A percentile compares a stretch with the other conserved stretches of the same genome.
phyloP scores from a whole-genome alignment of 495 filamentous ascomycete species.

The Pseudoneurospora amorphoporcata region DNA sequence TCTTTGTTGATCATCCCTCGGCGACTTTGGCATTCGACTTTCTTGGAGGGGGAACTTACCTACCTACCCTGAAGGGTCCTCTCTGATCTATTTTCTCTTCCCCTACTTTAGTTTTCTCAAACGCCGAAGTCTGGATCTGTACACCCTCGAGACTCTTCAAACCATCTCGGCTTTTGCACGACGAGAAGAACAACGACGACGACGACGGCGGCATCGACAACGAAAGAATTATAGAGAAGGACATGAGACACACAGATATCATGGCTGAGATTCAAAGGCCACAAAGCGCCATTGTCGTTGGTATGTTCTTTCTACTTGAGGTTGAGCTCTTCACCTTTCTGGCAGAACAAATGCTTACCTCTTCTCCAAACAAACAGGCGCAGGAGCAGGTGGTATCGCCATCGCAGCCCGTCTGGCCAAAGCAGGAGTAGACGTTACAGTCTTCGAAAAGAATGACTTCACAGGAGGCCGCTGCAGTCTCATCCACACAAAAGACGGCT shows the following conservation, averaged over 20 bases:
- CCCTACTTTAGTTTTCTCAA: not conserved
- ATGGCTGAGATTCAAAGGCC: not conserved
- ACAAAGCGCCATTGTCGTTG: constrained; percentile 6
- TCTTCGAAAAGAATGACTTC: constrained; percentile 59
- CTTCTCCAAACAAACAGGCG: constrained; percentile 32
- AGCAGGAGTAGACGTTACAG: constrained; percentile 52
- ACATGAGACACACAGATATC: not conserved
- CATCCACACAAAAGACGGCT: constrained; percentile 38
- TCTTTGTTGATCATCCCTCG: not conserved
- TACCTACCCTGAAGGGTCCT: not conserved
- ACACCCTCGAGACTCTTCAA: not conserved
- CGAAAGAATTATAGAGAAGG: not conserved
- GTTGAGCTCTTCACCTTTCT: not conserved
- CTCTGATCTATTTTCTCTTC: not conserved
- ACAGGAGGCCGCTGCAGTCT: constrained; percentile 56
- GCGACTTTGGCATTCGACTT: not conserved
- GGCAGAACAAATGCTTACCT: not conserved
- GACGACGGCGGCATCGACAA: not conserved
- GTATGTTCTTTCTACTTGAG: not conserved
- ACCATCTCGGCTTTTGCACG: not conserved
- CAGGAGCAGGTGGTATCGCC: constrained; percentile 57
- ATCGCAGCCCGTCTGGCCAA: constrained; percentile 58
- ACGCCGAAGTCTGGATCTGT: no score
- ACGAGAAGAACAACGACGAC: not conserved
- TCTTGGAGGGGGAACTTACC: not conserved